Evolutionary conservation across 1,139 yeast species (phyloP).

Genomic region (Williopsis jadinii): DNA sequence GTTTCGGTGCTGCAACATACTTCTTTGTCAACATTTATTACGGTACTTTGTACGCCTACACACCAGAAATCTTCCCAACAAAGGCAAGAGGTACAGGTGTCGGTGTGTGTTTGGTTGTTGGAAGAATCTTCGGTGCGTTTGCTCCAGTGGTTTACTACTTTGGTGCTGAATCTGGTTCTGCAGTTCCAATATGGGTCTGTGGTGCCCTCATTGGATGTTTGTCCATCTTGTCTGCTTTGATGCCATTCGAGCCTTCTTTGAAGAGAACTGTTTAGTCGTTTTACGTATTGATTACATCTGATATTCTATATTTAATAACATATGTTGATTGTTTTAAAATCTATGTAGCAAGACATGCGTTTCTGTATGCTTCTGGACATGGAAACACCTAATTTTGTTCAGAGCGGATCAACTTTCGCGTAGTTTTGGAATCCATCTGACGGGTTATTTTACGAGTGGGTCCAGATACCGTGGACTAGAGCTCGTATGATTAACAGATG

Average conservation of each 20-base stretch:
- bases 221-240: slow-evolving; percentile 33
- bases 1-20: slow-evolving; percentile 44
- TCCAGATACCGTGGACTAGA: too few species aligned
- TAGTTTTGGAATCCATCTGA: too few species aligned
- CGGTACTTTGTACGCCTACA: slow-evolving; percentile 43
- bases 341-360: too few species aligned
- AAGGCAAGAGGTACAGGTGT: slow-evolving; percentile 47
- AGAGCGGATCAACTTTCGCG: too few species aligned
- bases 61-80: slow-evolving; percentile 48
- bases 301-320: too few species aligned
- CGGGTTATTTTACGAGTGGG: too few species aligned
- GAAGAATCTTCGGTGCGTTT: slow-evolving; percentile 37
- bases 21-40: slow-evolving; percentile 45
- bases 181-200: slow-evolving; percentile 53
- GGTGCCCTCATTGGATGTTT: slow-evolving; percentile 46
- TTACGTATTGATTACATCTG: too few species aligned
- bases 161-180: slow-evolving; percentile 34
- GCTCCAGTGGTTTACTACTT: slow-evolving; percentile 46
- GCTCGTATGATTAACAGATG: too few species aligned
- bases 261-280: slow-evolving; percentile 14
- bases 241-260: slow-evolving; percentile 44
- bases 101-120: slow-evolving; percentile 36
- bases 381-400: too few species aligned
- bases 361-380: too few species aligned
- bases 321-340: too few species aligned